Percentiles rank a stretch among this genome's conserved stretches.
These are phyloP conservation scores for Coemansia sp. DNA, from an alignment of 192 early-diverging fungal species.

Conservation along the genomic window DNA sequence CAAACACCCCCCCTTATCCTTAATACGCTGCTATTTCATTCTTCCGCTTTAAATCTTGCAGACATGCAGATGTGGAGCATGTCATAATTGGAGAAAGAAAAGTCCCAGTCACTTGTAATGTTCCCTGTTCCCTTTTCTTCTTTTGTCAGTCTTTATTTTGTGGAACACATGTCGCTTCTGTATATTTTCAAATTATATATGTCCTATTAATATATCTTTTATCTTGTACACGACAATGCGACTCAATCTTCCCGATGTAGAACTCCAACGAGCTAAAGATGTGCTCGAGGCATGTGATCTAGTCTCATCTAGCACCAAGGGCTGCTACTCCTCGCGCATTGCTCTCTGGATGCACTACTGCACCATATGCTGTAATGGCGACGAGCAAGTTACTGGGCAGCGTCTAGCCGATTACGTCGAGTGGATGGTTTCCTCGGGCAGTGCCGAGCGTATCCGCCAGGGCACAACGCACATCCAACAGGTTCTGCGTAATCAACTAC, in stretches of 20 bases:
- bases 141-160: background rate
- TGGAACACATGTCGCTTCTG: background rate
- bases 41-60: background rate
- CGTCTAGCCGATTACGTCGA: constrained; percentile 48
- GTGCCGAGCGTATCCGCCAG: constrained; percentile 52
- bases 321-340: constrained; percentile 54
- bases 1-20: background rate
- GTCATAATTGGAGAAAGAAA: background rate
- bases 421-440: constrained; percentile 52
- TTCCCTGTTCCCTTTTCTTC: background rate
- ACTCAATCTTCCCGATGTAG: constrained; percentile 22
- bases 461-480: constrained; percentile 47
- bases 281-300: constrained; percentile 38
- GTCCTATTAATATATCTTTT: background rate
- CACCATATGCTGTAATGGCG: constrained; percentile 24
- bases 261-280: constrained; percentile 46
- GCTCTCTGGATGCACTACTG: constrained; percentile 54
- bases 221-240: constrained; percentile 7
- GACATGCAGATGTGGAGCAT: background rate
- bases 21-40: background rate
- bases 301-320: constrained; percentile 48
- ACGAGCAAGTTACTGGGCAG: constrained; percentile 31
- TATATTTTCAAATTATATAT: background rate
- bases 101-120: background rate
- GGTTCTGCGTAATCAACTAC: constrained; percentile 53